Percentiles rank a stretch among this genome's conserved stretches.
phyloP scores from a whole-genome alignment of 306 rosid genomes.

The Sindora glabra region DNA sequence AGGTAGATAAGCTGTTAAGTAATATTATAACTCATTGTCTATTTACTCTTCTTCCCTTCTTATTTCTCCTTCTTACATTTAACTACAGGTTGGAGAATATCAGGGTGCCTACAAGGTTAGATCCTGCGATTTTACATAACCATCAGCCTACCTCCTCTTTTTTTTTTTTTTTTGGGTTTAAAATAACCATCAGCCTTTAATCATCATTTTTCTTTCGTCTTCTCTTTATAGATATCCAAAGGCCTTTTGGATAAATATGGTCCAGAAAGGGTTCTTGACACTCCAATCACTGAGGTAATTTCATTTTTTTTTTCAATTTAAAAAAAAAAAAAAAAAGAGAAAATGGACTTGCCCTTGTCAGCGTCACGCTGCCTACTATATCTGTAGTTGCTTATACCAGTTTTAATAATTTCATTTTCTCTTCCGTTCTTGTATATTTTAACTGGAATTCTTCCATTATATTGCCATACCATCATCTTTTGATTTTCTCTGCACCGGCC shows the following conservation, averaged over 20 bases:
- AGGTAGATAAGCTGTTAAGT: conserved; percentile 20
- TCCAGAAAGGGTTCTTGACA: conserved; percentile 94
- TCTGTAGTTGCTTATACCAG: not conserved
- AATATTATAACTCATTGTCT: not conserved
- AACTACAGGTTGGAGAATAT: conserved; percentile 88
- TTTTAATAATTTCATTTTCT: not conserved
- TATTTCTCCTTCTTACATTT: conserved; percentile 10
- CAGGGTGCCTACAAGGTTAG: conserved; percentile 98
- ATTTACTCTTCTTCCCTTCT: not conserved
- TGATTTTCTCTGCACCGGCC: no score
- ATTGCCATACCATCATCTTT: not conserved
- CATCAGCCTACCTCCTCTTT: no score
- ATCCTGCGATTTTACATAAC: not conserved
- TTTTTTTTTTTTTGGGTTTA: not conserved
- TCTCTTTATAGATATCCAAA: conserved; percentile 57
- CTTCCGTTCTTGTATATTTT: not conserved
- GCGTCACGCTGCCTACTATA: not conserved
- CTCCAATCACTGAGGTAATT: conserved; percentile 95
- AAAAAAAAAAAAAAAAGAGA: no score
- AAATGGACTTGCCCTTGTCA: not conserved
- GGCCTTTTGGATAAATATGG: conserved; percentile 96
- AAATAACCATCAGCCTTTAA: not conserved
- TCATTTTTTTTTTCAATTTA: conserved; percentile 18
- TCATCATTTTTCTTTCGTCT: not conserved
- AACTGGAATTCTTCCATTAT: not conserved